phyloP scores from a whole-genome alignment of 2,329 filamentous ascomycete genomes.

The Grosmannia huntii region DNA sequence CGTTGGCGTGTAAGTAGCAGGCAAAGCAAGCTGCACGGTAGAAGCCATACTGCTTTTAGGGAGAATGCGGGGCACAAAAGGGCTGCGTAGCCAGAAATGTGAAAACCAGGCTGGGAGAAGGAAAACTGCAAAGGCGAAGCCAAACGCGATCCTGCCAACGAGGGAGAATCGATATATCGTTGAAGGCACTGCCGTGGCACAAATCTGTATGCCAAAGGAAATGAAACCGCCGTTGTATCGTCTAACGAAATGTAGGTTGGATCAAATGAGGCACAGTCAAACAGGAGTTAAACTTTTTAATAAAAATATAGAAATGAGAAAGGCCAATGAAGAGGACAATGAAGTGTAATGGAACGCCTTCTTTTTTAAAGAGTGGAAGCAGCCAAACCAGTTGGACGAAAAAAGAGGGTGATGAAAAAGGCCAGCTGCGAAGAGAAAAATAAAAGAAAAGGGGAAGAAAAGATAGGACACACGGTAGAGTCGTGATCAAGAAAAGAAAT shows the following conservation, averaged over 20 bases:
- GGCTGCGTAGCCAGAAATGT: not conserved
- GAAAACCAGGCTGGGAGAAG: not conserved
- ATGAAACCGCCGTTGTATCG: not conserved
- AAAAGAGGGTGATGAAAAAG: conserved; percentile 15
- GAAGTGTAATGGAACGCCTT: not conserved
- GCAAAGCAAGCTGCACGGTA: conserved; percentile 31
- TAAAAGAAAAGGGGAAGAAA: conserved; percentile 25
- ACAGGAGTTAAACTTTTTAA: not conserved
- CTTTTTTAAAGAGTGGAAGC: conserved; percentile 35
- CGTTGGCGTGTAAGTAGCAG: conserved; percentile 34
- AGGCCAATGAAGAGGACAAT: not conserved
- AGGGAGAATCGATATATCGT: not conserved
- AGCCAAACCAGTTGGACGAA: conserved; percentile 44
- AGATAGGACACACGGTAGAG: conserved; percentile 24
- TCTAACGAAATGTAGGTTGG: not conserved
- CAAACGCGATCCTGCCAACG: not conserved
- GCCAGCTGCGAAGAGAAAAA: conserved; percentile 34
- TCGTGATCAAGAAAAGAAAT: conserved; percentile 15
- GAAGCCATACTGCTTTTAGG: conserved; percentile 30
- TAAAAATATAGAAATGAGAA: conserved; percentile 1
- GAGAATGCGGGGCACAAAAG: not conserved
- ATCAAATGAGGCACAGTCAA: not conserved
- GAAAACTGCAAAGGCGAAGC: not conserved
- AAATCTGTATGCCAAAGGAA: not conserved
- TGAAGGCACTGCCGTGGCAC: not conserved